Percentiles rank a stretch among this genome's conserved stretches.
Conservation (phyloP, 1,139 yeast genomes). For the Debaryomycetaceae sp. region DNA sequence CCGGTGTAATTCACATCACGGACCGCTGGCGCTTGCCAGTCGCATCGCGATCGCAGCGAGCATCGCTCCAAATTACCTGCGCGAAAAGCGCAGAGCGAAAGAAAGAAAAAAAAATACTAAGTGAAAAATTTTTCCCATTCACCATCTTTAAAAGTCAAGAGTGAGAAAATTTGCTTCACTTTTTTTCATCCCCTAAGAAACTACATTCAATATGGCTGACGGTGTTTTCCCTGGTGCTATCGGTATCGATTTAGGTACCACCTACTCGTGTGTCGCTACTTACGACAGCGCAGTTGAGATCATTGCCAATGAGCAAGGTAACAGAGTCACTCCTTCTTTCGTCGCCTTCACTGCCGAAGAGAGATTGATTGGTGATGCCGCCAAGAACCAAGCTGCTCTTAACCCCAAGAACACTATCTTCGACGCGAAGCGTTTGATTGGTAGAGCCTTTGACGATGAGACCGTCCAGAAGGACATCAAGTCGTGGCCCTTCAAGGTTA, state of each 20-base stretch:
- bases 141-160: constrained; percentile 8
- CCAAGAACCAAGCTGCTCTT: constrained; percentile 97
- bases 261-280: constrained; percentile 81
- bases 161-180: constrained; percentile 7
- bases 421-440: constrained; percentile 91
- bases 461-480: constrained; percentile 41
- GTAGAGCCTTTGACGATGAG: constrained; percentile 41
- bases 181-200: constrained; percentile 10
- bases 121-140: constrained; percentile 10
- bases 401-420: constrained; percentile 96
- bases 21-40: no score
- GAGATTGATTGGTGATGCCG: constrained; percentile 98
- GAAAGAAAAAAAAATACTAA: constrained; percentile 10
- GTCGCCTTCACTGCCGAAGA: constrained; percentile 97
- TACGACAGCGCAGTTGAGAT: constrained; percentile 73
- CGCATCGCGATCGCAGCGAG: no score
- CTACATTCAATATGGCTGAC: constrained; percentile 78
- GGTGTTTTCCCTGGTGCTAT: constrained; percentile 99
- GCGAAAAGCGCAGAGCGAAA: constrained; percentile 8
- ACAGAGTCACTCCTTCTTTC: constrained; percentile 90
- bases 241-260: constrained; percentile 84
- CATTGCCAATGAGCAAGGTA: constrained; percentile 52
- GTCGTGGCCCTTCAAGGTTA: constrained; percentile 42
- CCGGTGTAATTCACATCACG: no score
- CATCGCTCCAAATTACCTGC: no score